Percentiles rank a stretch among this genome's conserved stretches.
phyloP scores from a whole-genome alignment of 2,329 filamentous ascomycete genomes.

The Fonsecaea pugnacius region DNA sequence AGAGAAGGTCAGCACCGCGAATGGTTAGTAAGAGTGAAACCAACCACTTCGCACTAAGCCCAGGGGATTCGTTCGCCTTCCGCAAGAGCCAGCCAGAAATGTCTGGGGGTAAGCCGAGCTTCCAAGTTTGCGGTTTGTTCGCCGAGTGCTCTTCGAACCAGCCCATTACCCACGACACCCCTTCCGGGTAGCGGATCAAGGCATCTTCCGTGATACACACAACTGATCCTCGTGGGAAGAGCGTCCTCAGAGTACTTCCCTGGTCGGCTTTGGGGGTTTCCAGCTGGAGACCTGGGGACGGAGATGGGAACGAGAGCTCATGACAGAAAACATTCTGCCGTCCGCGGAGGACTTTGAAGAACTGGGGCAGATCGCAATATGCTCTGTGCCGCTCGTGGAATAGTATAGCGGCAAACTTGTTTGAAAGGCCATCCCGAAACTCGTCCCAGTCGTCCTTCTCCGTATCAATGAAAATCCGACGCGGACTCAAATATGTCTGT shows the following conservation, averaged over 20 bases:
- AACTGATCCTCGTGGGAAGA: constrained; percentile 30
- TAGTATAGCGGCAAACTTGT: constrained; percentile 15
- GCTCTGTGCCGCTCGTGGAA: constrained; percentile 20
- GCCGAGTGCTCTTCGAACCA: constrained; percentile 26
- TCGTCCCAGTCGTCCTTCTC: constrained; percentile 27
- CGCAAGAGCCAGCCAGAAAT: constrained; percentile 22
- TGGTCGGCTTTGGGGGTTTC: neutral
- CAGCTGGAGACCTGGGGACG: neutral
- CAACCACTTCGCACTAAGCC: neutral
- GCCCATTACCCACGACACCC: constrained; percentile 14
- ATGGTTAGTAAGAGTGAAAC: neutral
- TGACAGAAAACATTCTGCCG: constrained; percentile 6
- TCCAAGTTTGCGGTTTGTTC: constrained; percentile 19
- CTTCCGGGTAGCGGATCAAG: constrained; percentile 18
- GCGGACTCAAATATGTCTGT: constrained; percentile 1
- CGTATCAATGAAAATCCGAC: constrained; percentile 22
- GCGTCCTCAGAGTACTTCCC: constrained; percentile 2
- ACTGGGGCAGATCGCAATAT: constrained; percentile 20
- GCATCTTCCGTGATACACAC: constrained; percentile 30
- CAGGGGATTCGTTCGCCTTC: neutral
- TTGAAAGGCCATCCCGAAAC: constrained; percentile 13
- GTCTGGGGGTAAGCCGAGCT: constrained; percentile 25
- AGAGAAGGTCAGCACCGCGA: neutral
- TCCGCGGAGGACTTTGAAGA: constrained; percentile 11
- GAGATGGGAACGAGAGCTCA: constrained; percentile 14